Conservation (phyloP, 148 eudicot genomes). For the Vaccinium corymbosum region DNA sequence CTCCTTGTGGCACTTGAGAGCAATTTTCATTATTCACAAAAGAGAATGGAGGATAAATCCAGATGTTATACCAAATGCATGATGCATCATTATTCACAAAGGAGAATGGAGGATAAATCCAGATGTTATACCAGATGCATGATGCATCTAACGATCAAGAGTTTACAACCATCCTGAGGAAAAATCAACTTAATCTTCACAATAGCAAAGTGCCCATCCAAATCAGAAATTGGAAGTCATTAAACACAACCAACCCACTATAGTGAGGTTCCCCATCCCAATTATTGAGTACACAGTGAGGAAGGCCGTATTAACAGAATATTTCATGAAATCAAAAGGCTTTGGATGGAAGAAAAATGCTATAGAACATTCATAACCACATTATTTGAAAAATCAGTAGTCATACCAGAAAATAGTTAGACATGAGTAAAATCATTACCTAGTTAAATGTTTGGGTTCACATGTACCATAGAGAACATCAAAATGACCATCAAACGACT, state of each 20-base stretch:
- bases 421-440: conserved; percentile 36
- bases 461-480: conserved; percentile 89
- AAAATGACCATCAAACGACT: conserved; percentile 71
- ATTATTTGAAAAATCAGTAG: neutral
- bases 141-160: neutral
- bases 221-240: neutral
- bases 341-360: neutral
- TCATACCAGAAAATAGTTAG: neutral
- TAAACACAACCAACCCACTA: neutral
- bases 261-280: neutral
- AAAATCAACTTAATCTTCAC: neutral
- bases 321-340: neutral
- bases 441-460: conserved; percentile 61
- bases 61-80: neutral
- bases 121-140: neutral
- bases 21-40: neutral
- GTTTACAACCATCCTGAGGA: neutral
- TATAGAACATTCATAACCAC: conserved; percentile 4
- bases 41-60: neutral
- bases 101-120: neutral
- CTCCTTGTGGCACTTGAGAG: neutral
- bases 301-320: neutral
- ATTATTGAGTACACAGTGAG: neutral
- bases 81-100: neutral
- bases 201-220: neutral